Percentiles rank a stretch among this genome's conserved stretches.
phyloP scores from a whole-genome alignment of 257 asterid genomes.

The Mitragyna speciosa region DNA sequence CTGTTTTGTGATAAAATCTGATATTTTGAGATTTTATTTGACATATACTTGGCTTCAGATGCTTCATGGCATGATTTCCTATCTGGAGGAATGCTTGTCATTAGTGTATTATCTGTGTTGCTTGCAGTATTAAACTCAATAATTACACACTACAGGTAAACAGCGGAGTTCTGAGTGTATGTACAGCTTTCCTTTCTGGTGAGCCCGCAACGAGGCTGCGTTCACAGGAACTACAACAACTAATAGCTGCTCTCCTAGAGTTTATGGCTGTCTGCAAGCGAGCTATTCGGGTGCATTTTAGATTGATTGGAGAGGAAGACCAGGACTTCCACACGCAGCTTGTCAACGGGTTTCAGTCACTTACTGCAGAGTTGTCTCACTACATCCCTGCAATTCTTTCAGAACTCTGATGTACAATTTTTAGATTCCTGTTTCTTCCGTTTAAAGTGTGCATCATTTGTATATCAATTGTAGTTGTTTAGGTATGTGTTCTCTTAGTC shows the following conservation, averaged over 20 bases:
- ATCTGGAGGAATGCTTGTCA: neutral
- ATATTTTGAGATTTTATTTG: neutral
- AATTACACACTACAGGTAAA: constrained; percentile 61
- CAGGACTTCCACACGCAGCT: constrained; percentile 98
- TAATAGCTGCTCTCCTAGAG: constrained; percentile 93
- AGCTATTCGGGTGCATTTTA: constrained; percentile 91
- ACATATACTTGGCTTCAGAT: constrained; percentile 4
- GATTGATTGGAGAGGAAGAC: constrained; percentile 95
- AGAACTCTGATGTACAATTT: constrained; percentile 56
- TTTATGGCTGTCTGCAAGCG: constrained; percentile 99
- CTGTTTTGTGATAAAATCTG: neutral
- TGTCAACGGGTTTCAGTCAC: constrained; percentile 96
- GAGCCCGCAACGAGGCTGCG: constrained; percentile 99
- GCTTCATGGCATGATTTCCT: neutral
- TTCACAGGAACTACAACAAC: constrained; percentile 94
- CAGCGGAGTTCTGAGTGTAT: constrained; percentile 95
- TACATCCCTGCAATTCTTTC: constrained; percentile 99
- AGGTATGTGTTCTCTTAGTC: neutral
- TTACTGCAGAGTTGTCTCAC: constrained; percentile 96
- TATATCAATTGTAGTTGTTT: constrained; percentile 17
- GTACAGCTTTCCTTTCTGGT: constrained; percentile 98
- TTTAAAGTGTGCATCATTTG: constrained; percentile 1
- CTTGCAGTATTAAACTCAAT: neutral
- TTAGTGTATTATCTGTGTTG: neutral
- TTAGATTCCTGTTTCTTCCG: neutral